Conservation (phyloP, 2,329 filamentous ascomycete species). For the Didymella sp. region DNA sequence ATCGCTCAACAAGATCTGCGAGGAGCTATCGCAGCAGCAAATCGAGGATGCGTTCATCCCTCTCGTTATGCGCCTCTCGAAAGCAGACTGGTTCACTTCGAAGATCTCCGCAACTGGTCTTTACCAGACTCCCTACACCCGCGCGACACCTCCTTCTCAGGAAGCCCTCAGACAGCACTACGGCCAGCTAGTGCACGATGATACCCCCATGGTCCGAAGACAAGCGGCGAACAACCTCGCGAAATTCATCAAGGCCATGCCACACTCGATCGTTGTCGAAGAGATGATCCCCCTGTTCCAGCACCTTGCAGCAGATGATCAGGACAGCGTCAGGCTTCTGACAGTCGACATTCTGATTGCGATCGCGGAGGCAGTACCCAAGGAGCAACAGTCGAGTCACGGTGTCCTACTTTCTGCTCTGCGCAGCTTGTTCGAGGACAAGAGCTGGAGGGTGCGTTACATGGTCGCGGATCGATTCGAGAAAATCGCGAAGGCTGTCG, state of each 20-base stretch:
- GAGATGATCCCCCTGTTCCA: slow-evolving; percentile 99
- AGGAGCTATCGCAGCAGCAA: slow-evolving; percentile 86
- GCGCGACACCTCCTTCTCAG: slow-evolving; percentile 85
- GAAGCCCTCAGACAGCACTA: slow-evolving; percentile 93
- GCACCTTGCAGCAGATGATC: slow-evolving; percentile 93
- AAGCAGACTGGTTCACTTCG: slow-evolving; percentile 99
- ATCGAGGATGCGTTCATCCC: slow-evolving; percentile 98
- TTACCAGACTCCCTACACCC: slow-evolving; percentile 91
- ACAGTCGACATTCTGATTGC: slow-evolving; percentile 97
- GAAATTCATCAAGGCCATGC: slow-evolving; percentile 98
- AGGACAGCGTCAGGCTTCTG: slow-evolving; percentile 94
- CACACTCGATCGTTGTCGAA: slow-evolving; percentile 86
- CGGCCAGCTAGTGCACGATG: slow-evolving; percentile 90
- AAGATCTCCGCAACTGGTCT: slow-evolving; percentile 98
- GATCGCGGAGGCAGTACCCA: slow-evolving; percentile 95
- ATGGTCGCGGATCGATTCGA: slow-evolving; percentile 99
- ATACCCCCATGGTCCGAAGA: slow-evolving; percentile 98
- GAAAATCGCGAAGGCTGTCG: slow-evolving; percentile 98
- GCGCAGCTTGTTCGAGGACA: slow-evolving; percentile 94
- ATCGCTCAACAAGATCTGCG: slow-evolving; percentile 98
- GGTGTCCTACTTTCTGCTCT: slow-evolving; percentile 90
- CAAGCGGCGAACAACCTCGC: slow-evolving; percentile 95
- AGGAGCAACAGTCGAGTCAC: slow-evolving; percentile 96
- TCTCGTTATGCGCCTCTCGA: slow-evolving; percentile 91
- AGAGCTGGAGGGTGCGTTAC: slow-evolving; percentile 98